These are phyloP conservation scores for Omphalea diandra DNA, from an alignment of 441 rosid species.

Conservation along the genomic window DNA sequence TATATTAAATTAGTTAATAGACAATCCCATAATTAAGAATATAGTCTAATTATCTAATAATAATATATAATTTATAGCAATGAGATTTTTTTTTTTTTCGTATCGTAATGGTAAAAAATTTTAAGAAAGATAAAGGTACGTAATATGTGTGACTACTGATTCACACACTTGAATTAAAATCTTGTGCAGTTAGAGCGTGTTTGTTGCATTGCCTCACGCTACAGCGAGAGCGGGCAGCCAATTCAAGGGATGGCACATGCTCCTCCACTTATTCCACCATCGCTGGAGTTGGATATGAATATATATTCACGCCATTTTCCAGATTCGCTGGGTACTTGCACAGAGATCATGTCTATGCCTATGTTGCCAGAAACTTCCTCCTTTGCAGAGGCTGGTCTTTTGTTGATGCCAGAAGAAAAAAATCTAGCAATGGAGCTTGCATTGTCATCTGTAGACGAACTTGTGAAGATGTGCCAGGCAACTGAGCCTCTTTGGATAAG, in stretches of 20 bases:
- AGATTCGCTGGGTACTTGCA: conserved; percentile 34
- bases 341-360: conserved; percentile 50
- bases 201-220: conserved; percentile 57
- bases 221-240: conserved; percentile 43
- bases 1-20: no score
- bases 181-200: conserved; percentile 65
- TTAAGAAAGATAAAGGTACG: no score
- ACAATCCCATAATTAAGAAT: no score
- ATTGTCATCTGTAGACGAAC: conserved; percentile 63
- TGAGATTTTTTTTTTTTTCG: no score
- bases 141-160: no score
- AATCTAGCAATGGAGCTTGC: conserved; percentile 69
- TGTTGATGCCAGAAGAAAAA: conserved; percentile 70
- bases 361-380: conserved; percentile 41
- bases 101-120: no score
- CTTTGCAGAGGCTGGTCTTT: conserved; percentile 34
- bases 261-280: conserved; percentile 44
- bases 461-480: conserved; percentile 57
- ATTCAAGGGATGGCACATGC: conserved; percentile 46
- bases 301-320: conserved; percentile 53
- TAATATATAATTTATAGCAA: no score
- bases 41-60: no score
- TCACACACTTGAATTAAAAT: no score
- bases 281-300: conserved; percentile 77
- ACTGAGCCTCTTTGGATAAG: conserved; percentile 69